Evolutionary conservation across 352 stramenopile genomes (phyloP).

Genomic region (Pythium phragmiticola): DNA sequence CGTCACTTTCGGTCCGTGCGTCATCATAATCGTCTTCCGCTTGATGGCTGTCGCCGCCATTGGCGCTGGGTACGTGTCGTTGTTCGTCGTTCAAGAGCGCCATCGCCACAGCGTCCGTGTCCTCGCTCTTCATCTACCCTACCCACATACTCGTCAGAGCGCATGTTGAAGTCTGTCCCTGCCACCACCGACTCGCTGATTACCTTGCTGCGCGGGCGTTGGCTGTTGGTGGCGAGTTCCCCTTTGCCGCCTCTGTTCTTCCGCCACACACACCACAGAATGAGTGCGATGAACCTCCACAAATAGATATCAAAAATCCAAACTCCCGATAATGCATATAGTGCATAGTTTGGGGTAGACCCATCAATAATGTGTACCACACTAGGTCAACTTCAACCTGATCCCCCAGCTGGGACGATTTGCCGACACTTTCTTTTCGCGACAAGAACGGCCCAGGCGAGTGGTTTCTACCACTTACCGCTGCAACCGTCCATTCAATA

Average conservation of each 20-base stretch:
- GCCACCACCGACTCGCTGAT: background rate
- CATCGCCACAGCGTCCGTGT: background rate
- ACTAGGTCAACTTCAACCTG: constrained; percentile 10
- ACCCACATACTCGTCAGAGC: background rate
- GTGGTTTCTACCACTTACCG: too few relatives aligned
- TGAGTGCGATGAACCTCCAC: constrained; percentile 3
- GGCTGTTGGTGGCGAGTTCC: background rate
- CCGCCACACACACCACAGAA: constrained; percentile 32
- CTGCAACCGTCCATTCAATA: too few relatives aligned
- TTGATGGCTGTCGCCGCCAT: background rate
- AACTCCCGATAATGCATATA: constrained; percentile 10
- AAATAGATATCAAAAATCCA: background rate
- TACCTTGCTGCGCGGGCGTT: background rate
- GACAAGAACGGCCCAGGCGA: too few relatives aligned
- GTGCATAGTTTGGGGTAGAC: background rate
- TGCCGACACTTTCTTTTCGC: too few relatives aligned
- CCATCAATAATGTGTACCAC: constrained; percentile 8
- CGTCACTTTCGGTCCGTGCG: background rate
- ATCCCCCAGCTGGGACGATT: too few relatives aligned
- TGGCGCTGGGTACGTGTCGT: background rate
- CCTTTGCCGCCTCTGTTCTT: constrained; percentile 15
- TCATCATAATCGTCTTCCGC: background rate
- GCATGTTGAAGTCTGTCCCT: constrained; percentile 23
- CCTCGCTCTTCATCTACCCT: constrained; percentile 3
- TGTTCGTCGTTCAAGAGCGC: background rate